Base-by-base conservation (phyloP, 805 yeast species). In the Candida schatavii region DNA sequence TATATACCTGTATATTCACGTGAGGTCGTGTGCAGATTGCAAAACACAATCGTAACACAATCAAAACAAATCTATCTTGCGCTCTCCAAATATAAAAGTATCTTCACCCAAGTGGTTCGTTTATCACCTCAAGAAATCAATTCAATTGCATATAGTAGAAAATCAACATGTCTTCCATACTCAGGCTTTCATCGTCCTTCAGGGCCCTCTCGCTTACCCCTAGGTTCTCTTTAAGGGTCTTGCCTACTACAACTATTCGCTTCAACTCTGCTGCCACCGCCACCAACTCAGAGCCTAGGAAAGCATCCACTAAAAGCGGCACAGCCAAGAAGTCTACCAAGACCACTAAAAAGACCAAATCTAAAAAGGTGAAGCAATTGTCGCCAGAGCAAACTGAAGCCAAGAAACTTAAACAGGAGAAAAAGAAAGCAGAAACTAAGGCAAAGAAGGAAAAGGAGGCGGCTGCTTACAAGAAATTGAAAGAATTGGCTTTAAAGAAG, bases 261-360 rank as follows among this genome's bases (percentile, higher is more conserved):
- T 14, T 31, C 18, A 31, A 35, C 3, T 5, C 18, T 23, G 14
- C 15, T 35, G 29, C 18, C 25, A 23, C 7, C 34, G 17, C 19
- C 19, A 30, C 34, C 6, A 14, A 10, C 14, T 18, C 33, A 33
- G 25, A 33, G 19, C n/a, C n/a, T n/a, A n/a, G n/a, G n/a, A n/a
- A n/a, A n/a, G n/a, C n/a, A n/a, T 6, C 6, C 5, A 7, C 34
- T 18, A 18, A 38, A 22, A 20, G 47, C 41, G 22, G 17, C 2
- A 42, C 44, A 31, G 32, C 33, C 1, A 46, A 50, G 27, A 32
- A 35, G 20, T 27, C 34, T 21, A 35, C 40, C 7, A 48, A 45
- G 40, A 45, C 35, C 28, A 46, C 45, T 26, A 46, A 42, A 21
- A 35, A 42, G 23, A 50, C 49, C 14, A 46, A 52, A 31, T 46